These are phyloP conservation scores for Naematelia aurantialba DNA, from an alignment of 768 basidiomycete genomes.

Conservation along the genomic window DNA sequence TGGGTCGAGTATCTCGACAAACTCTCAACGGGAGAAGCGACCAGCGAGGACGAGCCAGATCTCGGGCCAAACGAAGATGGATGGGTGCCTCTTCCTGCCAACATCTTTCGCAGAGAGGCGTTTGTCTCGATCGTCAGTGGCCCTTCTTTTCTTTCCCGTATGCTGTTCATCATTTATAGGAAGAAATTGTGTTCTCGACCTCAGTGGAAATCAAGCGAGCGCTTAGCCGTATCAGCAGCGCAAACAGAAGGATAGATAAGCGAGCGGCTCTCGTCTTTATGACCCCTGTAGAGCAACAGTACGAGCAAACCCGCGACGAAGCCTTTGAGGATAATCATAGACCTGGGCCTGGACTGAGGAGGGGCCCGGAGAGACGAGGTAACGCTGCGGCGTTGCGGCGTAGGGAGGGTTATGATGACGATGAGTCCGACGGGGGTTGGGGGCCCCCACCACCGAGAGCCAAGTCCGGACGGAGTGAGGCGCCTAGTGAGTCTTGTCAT, in stretches of 20 bases:
- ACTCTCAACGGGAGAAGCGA: neutral
- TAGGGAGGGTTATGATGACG: neutral
- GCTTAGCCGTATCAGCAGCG: neutral
- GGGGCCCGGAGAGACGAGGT: conserved; percentile 20
- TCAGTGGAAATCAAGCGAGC: neutral
- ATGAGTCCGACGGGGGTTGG: neutral
- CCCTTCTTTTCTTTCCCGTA: neutral
- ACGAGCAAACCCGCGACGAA: conserved; percentile 4
- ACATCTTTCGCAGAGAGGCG: neutral
- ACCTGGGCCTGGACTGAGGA: conserved; percentile 32
- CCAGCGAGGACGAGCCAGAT: neutral
- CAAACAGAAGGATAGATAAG: neutral
- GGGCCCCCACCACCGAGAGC: neutral
- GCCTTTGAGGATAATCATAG: conserved; percentile 26
- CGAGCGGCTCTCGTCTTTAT: neutral
- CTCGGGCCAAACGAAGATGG: conserved; percentile 4
- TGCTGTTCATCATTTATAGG: neutral
- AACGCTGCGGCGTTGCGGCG: neutral
- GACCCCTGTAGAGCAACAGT: neutral
- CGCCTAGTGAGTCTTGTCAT: neutral
- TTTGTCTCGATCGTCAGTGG: conserved; percentile 20
- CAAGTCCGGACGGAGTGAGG: no score
- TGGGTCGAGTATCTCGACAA: conserved; percentile 18
- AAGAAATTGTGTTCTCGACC: neutral
- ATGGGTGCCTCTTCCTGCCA: conserved; percentile 29